These are phyloP conservation scores for Penicillium riverlandense DNA, from an alignment of 495 filamentous ascomycete species.

Conservation along the genomic window DNA sequence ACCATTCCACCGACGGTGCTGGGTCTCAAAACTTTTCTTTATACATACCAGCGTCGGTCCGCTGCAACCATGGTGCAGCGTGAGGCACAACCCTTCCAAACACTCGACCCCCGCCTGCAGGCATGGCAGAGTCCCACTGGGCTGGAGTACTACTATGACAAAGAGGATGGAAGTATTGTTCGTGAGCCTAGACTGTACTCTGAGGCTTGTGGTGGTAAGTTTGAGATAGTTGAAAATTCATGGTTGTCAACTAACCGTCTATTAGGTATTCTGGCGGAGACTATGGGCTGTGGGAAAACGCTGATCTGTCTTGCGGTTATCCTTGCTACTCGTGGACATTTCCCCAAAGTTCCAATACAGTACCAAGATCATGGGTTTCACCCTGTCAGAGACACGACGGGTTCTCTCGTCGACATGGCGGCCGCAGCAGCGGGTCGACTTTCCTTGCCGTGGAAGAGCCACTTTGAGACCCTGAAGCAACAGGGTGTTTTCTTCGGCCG, in stretches of 20 bases:
- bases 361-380: conserved; percentile 39
- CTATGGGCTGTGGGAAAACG: conserved; percentile 79
- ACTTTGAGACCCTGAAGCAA: conserved; percentile 39
- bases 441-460: conserved; percentile 60
- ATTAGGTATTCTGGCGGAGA: conserved; percentile 42
- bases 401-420: conserved; percentile 61
- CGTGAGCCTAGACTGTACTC: conserved; percentile 65
- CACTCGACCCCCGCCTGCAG: conserved; percentile 69
- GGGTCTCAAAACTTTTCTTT: conserved; percentile 62
- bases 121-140: conserved; percentile 51
- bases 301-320: conserved; percentile 79
- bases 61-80: conserved; percentile 82
- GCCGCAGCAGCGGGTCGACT: conserved; percentile 57
- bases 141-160: conserved; percentile 62
- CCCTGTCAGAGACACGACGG: conserved; percentile 36
- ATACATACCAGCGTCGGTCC: conserved; percentile 74
- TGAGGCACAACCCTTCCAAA: conserved; percentile 56
- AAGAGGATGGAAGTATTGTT: conserved; percentile 52
- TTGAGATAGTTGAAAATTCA: background rate
- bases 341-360: conserved; percentile 56
- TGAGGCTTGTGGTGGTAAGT: conserved; percentile 59
- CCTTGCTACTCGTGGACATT: conserved; percentile 67
- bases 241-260: background rate
- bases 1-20: conserved; percentile 23
- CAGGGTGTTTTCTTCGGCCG: conserved; percentile 28